Conservation (phyloP, 2,329 filamentous ascomycete species). For the Elsinoe necatrix region DNA sequence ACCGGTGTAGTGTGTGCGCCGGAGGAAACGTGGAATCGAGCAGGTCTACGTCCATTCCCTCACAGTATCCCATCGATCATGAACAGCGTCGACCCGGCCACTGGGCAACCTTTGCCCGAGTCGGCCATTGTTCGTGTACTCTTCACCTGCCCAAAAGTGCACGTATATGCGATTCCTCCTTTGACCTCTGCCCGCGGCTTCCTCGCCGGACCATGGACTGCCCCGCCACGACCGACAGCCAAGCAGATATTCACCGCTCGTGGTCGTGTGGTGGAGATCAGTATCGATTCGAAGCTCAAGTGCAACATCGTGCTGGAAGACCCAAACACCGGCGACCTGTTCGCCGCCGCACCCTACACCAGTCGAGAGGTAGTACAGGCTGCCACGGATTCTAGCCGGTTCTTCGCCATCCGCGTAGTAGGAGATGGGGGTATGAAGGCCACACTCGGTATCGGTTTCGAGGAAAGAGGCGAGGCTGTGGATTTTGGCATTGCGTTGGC, state of each 20-base stretch:
- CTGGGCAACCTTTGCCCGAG: constrained; percentile 56
- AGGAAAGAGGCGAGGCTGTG: constrained; percentile 77
- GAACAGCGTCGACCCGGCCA: constrained; percentile 62
- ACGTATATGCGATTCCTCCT: constrained; percentile 83
- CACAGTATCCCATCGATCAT: constrained; percentile 39
- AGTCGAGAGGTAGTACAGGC: constrained; percentile 60
- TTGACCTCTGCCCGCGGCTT: constrained; percentile 71
- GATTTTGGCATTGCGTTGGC: constrained; percentile 76
- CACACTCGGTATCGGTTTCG: constrained; percentile 74
- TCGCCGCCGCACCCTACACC: constrained; percentile 76
- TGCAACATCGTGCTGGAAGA: constrained; percentile 76
- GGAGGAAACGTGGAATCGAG: no score
- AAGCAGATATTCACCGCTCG: constrained; percentile 81
- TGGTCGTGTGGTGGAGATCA: constrained; percentile 46
- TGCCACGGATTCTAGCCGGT: constrained; percentile 68
- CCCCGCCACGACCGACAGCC: constrained; percentile 50
- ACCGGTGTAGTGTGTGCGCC: no score
- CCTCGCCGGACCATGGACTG: constrained; percentile 67
- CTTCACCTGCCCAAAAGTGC: constrained; percentile 64
- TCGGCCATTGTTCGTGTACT: constrained; percentile 80
- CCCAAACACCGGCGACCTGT: constrained; percentile 60
- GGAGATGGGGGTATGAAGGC: constrained; percentile 69
- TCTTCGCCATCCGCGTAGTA: constrained; percentile 75
- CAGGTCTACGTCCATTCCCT: no score
- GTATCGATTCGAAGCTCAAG: constrained; percentile 40